phyloP scores from a whole-genome alignment of 2,329 filamentous ascomycete genomes.

The Fusarium sp. region DNA sequence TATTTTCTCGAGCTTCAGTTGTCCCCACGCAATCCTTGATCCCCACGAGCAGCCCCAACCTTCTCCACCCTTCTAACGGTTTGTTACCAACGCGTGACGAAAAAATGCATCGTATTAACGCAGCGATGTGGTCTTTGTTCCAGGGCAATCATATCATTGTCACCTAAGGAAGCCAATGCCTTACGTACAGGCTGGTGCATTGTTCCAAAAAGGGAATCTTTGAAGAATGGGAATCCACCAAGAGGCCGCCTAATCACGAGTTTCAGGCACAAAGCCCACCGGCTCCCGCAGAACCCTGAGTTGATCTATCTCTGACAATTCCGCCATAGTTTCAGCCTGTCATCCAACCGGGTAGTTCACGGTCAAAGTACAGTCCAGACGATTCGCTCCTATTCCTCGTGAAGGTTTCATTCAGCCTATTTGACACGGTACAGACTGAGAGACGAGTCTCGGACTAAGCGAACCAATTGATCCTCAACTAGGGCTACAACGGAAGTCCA shows the following conservation, averaged over 20 bases:
- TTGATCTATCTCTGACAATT: constrained; percentile 2
- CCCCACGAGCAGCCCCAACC: constrained; percentile 22
- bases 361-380: not conserved
- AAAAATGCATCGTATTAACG: constrained; percentile 26
- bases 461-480: constrained; percentile 30
- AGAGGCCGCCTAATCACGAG: constrained; percentile 12
- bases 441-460: constrained; percentile 6
- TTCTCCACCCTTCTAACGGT: constrained; percentile 33
- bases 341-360: not conserved
- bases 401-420: not conserved
- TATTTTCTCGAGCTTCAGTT: not conserved
- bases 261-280: not conserved
- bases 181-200: constrained; percentile 3
- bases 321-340: not conserved
- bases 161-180: constrained; percentile 3
- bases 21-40: constrained; percentile 32
- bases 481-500: constrained; percentile 13
- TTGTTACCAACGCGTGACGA: constrained; percentile 28
- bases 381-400: not conserved
- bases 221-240: not conserved
- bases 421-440: not conserved
- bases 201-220: constrained; percentile 7
- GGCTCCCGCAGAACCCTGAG: constrained; percentile 1
- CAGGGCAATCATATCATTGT: constrained; percentile 32
- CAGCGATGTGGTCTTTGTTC: not conserved